Base-by-base conservation (phyloP, 495 filamentous ascomycete species). In the Neohortaea acidophila region DNA sequence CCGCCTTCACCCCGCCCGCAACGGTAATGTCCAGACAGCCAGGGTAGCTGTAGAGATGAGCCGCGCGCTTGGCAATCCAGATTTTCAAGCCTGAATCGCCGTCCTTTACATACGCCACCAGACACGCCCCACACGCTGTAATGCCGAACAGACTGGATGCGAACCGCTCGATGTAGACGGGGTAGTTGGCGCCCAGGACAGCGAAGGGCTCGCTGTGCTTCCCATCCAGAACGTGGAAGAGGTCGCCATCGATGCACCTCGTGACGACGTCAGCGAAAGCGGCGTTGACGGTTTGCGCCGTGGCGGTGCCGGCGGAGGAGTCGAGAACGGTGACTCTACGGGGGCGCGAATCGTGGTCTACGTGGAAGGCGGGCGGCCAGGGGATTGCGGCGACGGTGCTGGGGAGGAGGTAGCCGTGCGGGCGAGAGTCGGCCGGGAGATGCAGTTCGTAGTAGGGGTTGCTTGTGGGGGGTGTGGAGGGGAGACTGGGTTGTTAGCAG, bases 1-100 rank as follows among this genome's bases (percentile, higher is more conserved):
- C 60, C 1, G 60, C 48, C 10, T 51, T 50, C 3, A 76, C 51
- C 9, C 69, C 69, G 6, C 71, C 71, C 4, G 66, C 73, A 0
- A 75, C 72, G 0, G 70, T 65, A 1, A 48, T 59, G 50, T 76
- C 72, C 4, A 78, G 62, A 59, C 61, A 62, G 4, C 59, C 57
- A 1, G 70, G 67, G 36, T 63, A 72, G 0, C 65, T 70, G 30
- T 61, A 61, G 30, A 69, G 58, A 14, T 57, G 51, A 9, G 47
- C 38, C 12, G 62, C 54, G 3, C 73, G 57, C 4, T 63, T 51
- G 2, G 63, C 55, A 15, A 75, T 59, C 71, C 73, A 78, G 27
- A 73, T 45, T 21, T 56, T 60, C 32, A 65, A 39, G 28, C 45
- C 47, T 13, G 39, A 41, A 2, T 48, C 40, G 4, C 43, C 33